phyloP scores from a whole-genome alignment of 2,329 filamentous ascomycete species.

The Lachnellula occidentalis region DNA sequence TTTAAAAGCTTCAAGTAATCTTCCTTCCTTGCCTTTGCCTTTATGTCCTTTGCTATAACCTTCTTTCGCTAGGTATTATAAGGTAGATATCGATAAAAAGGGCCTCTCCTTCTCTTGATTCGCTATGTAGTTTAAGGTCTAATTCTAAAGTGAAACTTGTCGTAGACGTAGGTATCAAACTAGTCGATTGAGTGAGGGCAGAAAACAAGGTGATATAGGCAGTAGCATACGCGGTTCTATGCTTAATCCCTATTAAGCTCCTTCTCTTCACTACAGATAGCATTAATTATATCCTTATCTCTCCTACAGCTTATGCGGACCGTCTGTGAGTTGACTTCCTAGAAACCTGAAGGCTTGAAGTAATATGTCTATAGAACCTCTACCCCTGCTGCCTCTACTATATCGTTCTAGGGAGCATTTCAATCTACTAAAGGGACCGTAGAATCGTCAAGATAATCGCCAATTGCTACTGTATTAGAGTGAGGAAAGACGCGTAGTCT shows the following conservation, averaged over 20 bases:
- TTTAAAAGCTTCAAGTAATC: slow-evolving; percentile 1
- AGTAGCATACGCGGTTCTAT: too few species aligned
- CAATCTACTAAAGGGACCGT: not conserved
- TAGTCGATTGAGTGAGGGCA: not conserved
- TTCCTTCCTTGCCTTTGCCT: slow-evolving; percentile 2
- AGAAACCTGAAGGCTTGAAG: too few species aligned
- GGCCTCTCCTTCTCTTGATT: not conserved
- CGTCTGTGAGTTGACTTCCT: not conserved
- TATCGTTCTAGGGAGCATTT: slow-evolving; percentile 1
- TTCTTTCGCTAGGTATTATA: slow-evolving; percentile 1
- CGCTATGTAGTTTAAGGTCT: not conserved
- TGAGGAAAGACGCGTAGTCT: not conserved
- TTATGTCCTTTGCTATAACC: slow-evolving; percentile 1
- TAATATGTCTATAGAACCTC: not conserved
- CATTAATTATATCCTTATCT: slow-evolving; percentile 6
- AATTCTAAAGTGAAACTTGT: not conserved
- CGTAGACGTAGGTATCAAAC: not conserved
- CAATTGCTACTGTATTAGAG: not conserved
- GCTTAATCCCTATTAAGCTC: not conserved
- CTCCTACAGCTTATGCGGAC: not conserved
- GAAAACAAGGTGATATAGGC: too few species aligned
- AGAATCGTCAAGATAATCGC: slow-evolving; percentile 1
- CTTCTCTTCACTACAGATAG: not conserved
- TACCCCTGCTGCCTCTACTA: not conserved
- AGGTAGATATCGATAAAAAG: not conserved